Conservation (phyloP, 768 basidiomycete species). For the Tubosaeta sp. region DNA sequence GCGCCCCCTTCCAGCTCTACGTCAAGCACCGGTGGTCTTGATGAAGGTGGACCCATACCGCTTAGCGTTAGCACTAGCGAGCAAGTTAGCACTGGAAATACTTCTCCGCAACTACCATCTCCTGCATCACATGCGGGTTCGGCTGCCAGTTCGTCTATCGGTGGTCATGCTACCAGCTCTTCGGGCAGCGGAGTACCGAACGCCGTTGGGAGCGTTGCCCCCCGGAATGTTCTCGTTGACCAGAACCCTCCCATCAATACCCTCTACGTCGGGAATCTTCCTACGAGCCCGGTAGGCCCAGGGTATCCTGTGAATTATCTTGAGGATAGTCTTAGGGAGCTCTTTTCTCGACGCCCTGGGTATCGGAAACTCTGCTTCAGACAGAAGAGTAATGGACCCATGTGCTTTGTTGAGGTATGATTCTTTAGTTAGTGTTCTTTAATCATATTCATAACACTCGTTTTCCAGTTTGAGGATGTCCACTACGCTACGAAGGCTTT, state of each 20-base stretch:
- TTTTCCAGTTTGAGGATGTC: conserved; percentile 83
- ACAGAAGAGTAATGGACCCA: conserved; percentile 95
- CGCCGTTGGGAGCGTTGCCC: conserved; percentile 18
- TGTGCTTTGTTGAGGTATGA: conserved; percentile 97
- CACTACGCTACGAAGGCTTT: conserved; percentile 80
- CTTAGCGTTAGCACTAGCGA: conserved; percentile 48
- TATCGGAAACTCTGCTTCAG: conserved; percentile 92
- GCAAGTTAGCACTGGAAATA: conserved; percentile 29
- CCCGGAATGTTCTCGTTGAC: conserved; percentile 52
- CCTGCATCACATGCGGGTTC: conserved; percentile 65
- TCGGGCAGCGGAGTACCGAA: conserved; percentile 27
- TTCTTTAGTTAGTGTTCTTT: neutral
- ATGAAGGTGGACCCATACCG: conserved; percentile 22
- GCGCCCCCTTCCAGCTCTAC: conserved; percentile 35
- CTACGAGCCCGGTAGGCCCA: conserved; percentile 67
- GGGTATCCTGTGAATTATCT: conserved; percentile 77
- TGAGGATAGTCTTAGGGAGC: conserved; percentile 78
- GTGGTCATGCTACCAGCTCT: conserved; percentile 28
- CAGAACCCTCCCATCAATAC: conserved; percentile 99
- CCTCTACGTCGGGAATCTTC: conserved; percentile 98
- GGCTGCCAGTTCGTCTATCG: conserved; percentile 34
- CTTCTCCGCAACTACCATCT: conserved; percentile 73
- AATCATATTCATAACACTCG: conserved; percentile 1
- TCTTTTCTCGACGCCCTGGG: conserved; percentile 77
- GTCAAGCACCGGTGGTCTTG: conserved; percentile 44